phyloP scores from a whole-genome alignment of 139 green algal species.

The Medakamo hakoo region DNA sequence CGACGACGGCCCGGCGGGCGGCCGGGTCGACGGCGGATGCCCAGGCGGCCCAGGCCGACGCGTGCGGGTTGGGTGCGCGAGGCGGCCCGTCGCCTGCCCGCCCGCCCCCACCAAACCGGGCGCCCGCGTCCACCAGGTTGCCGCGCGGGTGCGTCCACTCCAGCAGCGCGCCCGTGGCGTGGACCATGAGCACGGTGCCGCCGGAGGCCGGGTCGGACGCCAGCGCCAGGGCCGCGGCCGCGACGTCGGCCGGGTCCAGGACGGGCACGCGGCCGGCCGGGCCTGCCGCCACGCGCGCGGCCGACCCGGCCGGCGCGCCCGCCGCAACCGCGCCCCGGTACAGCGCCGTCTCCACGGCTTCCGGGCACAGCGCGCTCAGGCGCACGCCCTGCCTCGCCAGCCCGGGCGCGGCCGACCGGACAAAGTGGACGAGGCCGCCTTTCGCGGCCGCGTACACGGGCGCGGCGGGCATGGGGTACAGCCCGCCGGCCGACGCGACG shows the following conservation, averaged over 20 bases:
- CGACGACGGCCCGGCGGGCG: slow-evolving; percentile 1
- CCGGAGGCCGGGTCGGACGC: slow-evolving; percentile 16
- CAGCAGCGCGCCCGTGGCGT: slow-evolving; percentile 9
- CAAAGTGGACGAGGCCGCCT: slow-evolving; percentile 48
- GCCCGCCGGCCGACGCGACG: slow-evolving; percentile 43
- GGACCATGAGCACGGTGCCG: slow-evolving; percentile 32
- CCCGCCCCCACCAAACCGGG: background rate
- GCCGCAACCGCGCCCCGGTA: slow-evolving; percentile 13
- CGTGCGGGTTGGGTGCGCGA: background rate
- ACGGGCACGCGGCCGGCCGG: slow-evolving; percentile 8
- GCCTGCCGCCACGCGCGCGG: slow-evolving; percentile 2
- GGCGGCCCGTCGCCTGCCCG: background rate
- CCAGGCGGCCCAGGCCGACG: slow-evolving; percentile 3
- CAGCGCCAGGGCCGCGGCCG: slow-evolving; percentile 20
- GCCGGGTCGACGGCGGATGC: background rate
- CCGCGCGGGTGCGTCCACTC: slow-evolving; percentile 8
- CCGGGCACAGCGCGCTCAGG: slow-evolving; percentile 38
- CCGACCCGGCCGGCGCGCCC: background rate
- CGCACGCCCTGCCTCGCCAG: slow-evolving; percentile 17
- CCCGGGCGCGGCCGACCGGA: slow-evolving; percentile 30
- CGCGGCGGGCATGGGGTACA: slow-evolving; percentile 52
- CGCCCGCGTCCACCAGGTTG: background rate
- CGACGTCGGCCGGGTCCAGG: slow-evolving; percentile 1
- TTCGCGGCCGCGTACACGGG: slow-evolving; percentile 66
- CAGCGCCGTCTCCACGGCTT: slow-evolving; percentile 53